These are phyloP conservation scores for Wallacemonas sp. DNA, from an alignment of 208 protist genomes.

Conservation along the genomic window DNA sequence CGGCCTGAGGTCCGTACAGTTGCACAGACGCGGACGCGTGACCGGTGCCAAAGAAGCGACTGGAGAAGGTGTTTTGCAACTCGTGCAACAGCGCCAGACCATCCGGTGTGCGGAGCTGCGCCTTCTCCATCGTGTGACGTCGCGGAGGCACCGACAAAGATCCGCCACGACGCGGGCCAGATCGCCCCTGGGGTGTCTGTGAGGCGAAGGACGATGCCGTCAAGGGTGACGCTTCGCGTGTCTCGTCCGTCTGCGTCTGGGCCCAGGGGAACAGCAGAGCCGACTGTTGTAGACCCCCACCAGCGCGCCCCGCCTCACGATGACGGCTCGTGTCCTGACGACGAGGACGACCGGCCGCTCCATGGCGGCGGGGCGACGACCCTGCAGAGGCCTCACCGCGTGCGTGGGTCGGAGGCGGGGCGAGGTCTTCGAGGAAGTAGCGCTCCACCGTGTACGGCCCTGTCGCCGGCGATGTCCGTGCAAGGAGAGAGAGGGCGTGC, in stretches of 20 bases:
- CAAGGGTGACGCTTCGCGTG: neutral
- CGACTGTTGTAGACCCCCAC: neutral
- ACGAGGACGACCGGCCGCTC: neutral
- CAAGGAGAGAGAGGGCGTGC: neutral
- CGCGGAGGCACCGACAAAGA: no score
- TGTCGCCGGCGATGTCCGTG: neutral
- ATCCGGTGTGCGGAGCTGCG: constrained; percentile 29
- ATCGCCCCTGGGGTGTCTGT: no score
- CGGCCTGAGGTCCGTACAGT: constrained; percentile 27
- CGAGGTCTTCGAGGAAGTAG: constrained; percentile 77
- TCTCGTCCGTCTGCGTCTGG: neutral
- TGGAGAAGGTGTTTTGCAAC: constrained; percentile 27
- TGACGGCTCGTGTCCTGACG: no score
- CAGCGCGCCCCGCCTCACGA: neutral
- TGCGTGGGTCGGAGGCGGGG: neutral
- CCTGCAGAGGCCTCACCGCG: constrained; percentile 1
- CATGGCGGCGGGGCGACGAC: no score
- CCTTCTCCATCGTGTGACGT: neutral
- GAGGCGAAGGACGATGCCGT: neutral
- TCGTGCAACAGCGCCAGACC: constrained; percentile 26
- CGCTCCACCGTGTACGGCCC: constrained; percentile 51
- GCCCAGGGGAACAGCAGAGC: neutral
- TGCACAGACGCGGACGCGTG: constrained; percentile 17
- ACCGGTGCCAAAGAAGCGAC: neutral
- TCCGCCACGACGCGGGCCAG: no score